Base-by-base conservation (phyloP, 306 rosid species). In the Malus sieversii region DNA sequence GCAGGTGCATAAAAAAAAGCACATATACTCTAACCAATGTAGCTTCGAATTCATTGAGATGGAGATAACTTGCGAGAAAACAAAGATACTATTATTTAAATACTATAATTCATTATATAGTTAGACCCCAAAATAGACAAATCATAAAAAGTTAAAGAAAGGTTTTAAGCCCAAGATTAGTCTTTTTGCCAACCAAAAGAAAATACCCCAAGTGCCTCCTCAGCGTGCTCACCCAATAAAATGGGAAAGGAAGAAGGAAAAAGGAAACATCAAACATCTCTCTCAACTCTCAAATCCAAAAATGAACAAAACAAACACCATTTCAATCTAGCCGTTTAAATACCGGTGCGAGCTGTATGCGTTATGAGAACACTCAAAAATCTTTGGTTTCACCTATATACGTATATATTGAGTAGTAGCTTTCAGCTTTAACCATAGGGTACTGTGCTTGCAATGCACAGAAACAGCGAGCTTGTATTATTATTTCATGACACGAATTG, bases 221-320 rank as follows among this genome's bases (percentile, higher is more conserved):
- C 61, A 8, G 60, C 0, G 60, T 20, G 40, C 18, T 5, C 60
- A 19, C 42, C 77, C 61, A 11, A 12, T 38, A 11, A 58, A 22
- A 57, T 15, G 58, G 45, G 60, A 77, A 10, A 48, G 72, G 73
- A 62, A 72, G 70, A 35, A 35, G 6, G 57, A 55, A 32, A 10
- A 16, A 23, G 29, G 27, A 40, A 40, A 59, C 68, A 40, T 73
- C 57, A 15, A 59, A 58, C 76, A 25, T 59, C 66, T 57, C 66
- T n/a, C 35, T 72, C 76, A 38, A 15, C 3, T 6, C 75, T 35
- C 13, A 73, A 38, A 40, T 73, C 76, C 76, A 73, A 73, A 42
- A 60, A 38, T 10, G 42, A 38, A 38, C 42, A 38, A 38, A 38
- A 7, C 42, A 38, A 38, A 38, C 42, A 38, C 42, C 42, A 38